These are phyloP conservation scores for Podaxis sp. DNA, from an alignment of 768 basidiomycete genomes.

Conservation along the genomic window DNA sequence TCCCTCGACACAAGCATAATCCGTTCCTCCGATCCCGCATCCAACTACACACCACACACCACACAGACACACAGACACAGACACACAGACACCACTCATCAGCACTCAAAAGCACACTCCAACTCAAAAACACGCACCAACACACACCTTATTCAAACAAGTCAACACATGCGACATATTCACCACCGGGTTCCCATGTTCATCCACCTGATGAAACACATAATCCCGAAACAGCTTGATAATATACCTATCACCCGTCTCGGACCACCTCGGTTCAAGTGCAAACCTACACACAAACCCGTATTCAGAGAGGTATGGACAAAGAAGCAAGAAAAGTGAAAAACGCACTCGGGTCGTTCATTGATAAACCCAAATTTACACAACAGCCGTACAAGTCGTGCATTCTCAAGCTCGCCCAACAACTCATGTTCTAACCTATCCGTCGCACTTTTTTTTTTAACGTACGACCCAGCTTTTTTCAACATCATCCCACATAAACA, in stretches of 20 bases:
- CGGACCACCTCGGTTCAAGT: constrained; percentile 95
- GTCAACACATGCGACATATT: constrained; percentile 89
- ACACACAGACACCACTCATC: too few relatives aligned
- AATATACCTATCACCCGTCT: constrained; percentile 97
- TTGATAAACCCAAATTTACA: constrained; percentile 98
- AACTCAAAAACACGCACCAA: too few relatives aligned
- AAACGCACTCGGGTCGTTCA: constrained; percentile 91
- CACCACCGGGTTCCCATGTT: constrained; percentile 82
- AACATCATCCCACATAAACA: neutral
- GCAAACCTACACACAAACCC: constrained; percentile 58
- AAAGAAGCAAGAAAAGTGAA: neutral
- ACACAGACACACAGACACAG: too few relatives aligned
- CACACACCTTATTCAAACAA: constrained; percentile 84
- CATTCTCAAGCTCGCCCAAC: constrained; percentile 89
- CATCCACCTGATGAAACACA: constrained; percentile 97
- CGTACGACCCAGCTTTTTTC: neutral
- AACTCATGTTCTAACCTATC: constrained; percentile 84
- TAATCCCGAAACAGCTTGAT: constrained; percentile 98
- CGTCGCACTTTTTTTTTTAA: constrained; percentile 46
- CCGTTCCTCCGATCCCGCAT: constrained; percentile 89
- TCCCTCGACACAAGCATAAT: constrained; percentile 94
- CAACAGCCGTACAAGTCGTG: constrained; percentile 80
- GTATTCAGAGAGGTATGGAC: neutral
- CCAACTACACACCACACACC: constrained; percentile 51
- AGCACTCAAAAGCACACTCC: too few relatives aligned